Base-by-base conservation (phyloP, 345 rosid genomes). In the Brassica incana region DNA sequence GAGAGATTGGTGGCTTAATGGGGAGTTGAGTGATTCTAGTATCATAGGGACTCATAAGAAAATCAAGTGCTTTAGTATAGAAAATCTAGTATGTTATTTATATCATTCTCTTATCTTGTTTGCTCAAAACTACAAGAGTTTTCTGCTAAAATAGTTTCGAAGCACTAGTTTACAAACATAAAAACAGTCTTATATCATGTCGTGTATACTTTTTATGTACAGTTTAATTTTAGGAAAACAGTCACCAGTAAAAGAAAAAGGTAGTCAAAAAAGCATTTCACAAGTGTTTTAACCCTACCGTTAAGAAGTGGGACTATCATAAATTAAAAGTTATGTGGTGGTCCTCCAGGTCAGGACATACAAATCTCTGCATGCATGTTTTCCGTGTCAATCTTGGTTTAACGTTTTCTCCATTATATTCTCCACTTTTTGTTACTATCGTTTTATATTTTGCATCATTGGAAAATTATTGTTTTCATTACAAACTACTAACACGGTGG, bases 351-450 rank as follows among this genome's bases (percentile, higher is more conserved):
- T 58, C 29, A 61, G 16, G 29, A 56, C 40, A 33, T 10, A 48
- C 36, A 32, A 68, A 68, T 67, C 40, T 61, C 71, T 74, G 75
- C 32, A 36, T 29, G 38, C 83, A 80, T 80, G 83, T 75, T 80
- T 80, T 80, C 76, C 54, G 83, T 70, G 83, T 27, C 79, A 56
- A 54, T 69, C 60, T 74, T 68, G 45, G 58, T 65, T 73, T 73
- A 79, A 73, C 82, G 68, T 79, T 78, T 78, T 67, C 74, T 79
- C 38, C 74, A 67, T 73, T 79, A 73, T 79, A 61, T 72, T 20
- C 33, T 67, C 73, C 8, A 9, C 73, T 18, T 71, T 65, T 72
- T 61, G 8, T 14, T 48, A 12, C 45, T 60, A 32, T 8, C 54
- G 15, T 58, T 30, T 59, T 60, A 67, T 54, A 6, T 52, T 6